A percentile compares a stretch with the other conserved stretches of the same genome.
These are phyloP conservation scores for Acer yangbiense DNA, from an alignment of 345 rosid genomes.

Conservation along the genomic window DNA sequence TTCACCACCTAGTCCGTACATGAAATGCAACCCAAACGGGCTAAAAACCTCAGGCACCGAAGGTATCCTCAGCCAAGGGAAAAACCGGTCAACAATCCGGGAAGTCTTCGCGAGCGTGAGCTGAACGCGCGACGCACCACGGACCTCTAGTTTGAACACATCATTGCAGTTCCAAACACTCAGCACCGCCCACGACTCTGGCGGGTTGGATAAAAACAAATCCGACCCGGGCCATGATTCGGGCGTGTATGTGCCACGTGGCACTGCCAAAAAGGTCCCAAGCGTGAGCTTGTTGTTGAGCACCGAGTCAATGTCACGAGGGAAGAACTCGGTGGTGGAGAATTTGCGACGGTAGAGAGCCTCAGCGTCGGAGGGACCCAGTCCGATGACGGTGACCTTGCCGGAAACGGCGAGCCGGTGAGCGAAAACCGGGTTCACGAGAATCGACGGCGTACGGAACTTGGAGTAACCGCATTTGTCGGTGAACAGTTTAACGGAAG, in stretches of 20 bases:
- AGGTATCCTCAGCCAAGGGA: slow-evolving; percentile 78
- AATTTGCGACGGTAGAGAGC: slow-evolving; percentile 69
- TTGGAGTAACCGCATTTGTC: slow-evolving; percentile 83
- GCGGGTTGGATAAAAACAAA: slow-evolving; percentile 62
- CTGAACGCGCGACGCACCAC: slow-evolving; percentile 65
- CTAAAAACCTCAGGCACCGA: slow-evolving; percentile 85
- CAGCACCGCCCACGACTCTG: slow-evolving; percentile 85
- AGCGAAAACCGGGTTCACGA: slow-evolving; percentile 92
- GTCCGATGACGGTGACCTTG: slow-evolving; percentile 49
- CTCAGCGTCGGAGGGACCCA: slow-evolving; percentile 65
- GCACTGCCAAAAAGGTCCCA: slow-evolving; percentile 84
- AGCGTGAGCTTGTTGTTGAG: slow-evolving; percentile 69
- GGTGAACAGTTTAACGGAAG: slow-evolving; percentile 89
- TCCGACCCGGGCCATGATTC: slow-evolving; percentile 64
- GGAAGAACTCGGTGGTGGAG: slow-evolving; percentile 94
- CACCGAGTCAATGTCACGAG: slow-evolving; percentile 84
- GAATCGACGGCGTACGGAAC: slow-evolving; percentile 85
- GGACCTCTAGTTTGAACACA: slow-evolving; percentile 69
- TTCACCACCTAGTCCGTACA: slow-evolving; percentile 94
- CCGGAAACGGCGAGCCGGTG: slow-evolving; percentile 59
- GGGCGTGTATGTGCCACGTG: slow-evolving; percentile 39
- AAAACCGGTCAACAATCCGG: slow-evolving; percentile 60
- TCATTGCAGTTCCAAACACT: slow-evolving; percentile 90
- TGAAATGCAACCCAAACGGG: slow-evolving; percentile 75
- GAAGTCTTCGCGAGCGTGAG: slow-evolving; percentile 64